These are phyloP conservation scores for Tylopilus orsonianus DNA, from an alignment of 1,284 basidiomycete genomes.

Conservation along the genomic window DNA sequence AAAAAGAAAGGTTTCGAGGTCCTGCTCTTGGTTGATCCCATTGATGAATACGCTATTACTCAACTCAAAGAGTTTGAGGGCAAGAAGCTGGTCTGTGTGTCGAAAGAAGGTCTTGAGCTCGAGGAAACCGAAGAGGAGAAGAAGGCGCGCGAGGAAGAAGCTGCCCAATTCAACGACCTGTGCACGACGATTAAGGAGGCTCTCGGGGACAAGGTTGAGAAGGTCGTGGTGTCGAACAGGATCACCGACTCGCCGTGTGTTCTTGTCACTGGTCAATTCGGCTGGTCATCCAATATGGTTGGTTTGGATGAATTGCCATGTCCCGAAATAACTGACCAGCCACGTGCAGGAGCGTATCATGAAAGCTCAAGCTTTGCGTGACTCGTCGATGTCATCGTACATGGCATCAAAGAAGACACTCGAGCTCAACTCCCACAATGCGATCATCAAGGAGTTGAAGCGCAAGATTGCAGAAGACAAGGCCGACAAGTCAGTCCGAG, in stretches of 20 bases:
- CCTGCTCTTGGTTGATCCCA: conserved; percentile 96
- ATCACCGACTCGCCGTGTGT: conserved; percentile 96
- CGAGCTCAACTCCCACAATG: conserved; percentile 93
- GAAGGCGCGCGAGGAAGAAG: conserved; percentile 86
- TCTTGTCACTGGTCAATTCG: conserved; percentile 97
- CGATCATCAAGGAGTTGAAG: conserved; percentile 96
- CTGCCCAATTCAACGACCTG: conserved; percentile 82
- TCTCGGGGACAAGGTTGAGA: conserved; percentile 99
- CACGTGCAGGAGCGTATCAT: conserved; percentile 87
- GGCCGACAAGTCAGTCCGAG: conserved; percentile 97
- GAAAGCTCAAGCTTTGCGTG: conserved; percentile 98
- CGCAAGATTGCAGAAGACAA: conserved; percentile 95
- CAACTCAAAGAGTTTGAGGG: conserved; percentile 99
- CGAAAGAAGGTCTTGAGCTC: conserved; percentile 99
- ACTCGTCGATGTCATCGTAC: conserved; percentile 99
- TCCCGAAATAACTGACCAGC: conserved; percentile 9
- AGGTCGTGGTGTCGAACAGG: conserved; percentile 98
- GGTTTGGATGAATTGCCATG: conserved; percentile 20
- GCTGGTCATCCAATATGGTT: conserved; percentile 99
- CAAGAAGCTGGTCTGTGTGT: conserved; percentile 97
- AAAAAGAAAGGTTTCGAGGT: conserved; percentile 99
- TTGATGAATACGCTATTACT: conserved; percentile 96
- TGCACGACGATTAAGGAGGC: conserved; percentile 97
- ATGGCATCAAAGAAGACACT: conserved; percentile 99
- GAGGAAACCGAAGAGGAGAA: conserved; percentile 99